Percentiles rank a stretch among this genome's conserved stretches.
Evolutionary conservation across 2,329 filamentous ascomycete species (phyloP).

Genomic region (Neonectria punicea): DNA sequence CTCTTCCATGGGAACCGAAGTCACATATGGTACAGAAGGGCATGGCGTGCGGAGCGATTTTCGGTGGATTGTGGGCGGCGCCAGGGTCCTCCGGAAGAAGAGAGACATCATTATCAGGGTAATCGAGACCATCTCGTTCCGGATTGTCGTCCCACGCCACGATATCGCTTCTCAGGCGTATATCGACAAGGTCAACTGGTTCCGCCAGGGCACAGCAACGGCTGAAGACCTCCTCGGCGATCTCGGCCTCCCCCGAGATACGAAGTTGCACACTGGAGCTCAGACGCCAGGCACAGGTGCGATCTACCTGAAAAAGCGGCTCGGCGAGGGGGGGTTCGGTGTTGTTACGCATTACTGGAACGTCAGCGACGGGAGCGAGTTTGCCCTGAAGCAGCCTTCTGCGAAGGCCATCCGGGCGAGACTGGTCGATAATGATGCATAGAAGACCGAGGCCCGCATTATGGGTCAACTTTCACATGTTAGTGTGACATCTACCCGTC

Average conservation of each 20-base stretch:
- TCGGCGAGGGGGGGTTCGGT: constrained; percentile 34
- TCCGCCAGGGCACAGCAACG: constrained; percentile 14
- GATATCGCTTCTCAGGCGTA: constrained; percentile 24
- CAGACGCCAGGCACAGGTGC: too few species aligned
- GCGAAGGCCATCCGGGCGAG: too few species aligned
- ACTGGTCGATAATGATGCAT: background rate
- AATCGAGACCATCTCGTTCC: background rate
- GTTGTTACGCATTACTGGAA: constrained; percentile 36
- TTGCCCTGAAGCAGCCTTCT: constrained; percentile 36
- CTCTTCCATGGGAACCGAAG: constrained; percentile 37
- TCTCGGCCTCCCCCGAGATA: too few species aligned
- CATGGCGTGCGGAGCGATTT: constrained; percentile 32
- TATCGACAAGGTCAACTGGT: constrained; percentile 32
- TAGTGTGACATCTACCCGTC: constrained; percentile 3
- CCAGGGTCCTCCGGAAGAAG: background rate
- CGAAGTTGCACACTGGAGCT: too few species aligned
- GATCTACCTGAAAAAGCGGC: constrained; percentile 22
- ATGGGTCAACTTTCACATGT: constrained; percentile 37
- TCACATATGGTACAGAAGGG: constrained; percentile 35
- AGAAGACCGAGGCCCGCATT: constrained; percentile 37
- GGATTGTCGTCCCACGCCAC: too few species aligned
- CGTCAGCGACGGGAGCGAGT: constrained; percentile 35
- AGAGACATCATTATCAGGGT: constrained; percentile 24
- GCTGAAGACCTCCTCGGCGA: too few species aligned
- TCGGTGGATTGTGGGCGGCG: constrained; percentile 39